Evolutionary conservation across 352 stramenopile species (phyloP), one percentile per base, ranked within the genome.

Genomic region (Phytophthora parvispora): DNA sequence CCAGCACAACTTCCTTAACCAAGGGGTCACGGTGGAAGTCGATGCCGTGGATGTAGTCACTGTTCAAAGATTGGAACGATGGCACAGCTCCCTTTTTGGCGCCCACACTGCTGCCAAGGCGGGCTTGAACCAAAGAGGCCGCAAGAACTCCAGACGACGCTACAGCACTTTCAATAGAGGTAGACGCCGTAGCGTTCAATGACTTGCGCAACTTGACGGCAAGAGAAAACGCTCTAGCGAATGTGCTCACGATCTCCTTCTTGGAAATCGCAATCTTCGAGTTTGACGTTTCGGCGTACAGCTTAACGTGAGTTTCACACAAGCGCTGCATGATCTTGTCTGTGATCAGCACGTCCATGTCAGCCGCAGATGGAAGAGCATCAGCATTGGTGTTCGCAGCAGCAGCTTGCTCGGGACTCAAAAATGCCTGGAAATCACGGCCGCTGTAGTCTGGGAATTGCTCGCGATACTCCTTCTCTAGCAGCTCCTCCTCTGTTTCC

Each of bases 11-110:
- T 90, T 99, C 96, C 60, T 93, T 91, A 16, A 97, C 84, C n/a
- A 98, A 83, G 24, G 96, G 91, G 67, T 99, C 95, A 43, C 90
- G 91, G 50, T 99, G 94, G 69, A 99, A 99, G 64, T 99, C 94
- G 29, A 97, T 80, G 29, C 81, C 86, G 31, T 77, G 75, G 20
- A 95, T 87, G 75, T 95, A 94, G 38, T 93, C 85, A 64, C 78
- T 90, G 58, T 60, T 89, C 15, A 95, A 65, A n/a, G 81, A 60
- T 27, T 87, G 80, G 45, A 90, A 79, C 5, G 80, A 72, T 8
- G 86, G 86, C 27, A 90, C 84, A 29, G 38, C 57, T 22, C 52
- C 52, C 29, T 65, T 73, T 4, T 67, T 76, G 29, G 50, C 64
- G 18, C 72, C 63, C 4, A 70, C 68, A 29, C 74, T 81, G 28